Percentiles rank a stretch among this genome's conserved stretches.
Conservation (phyloP, 164 flowering plant genomes). For the Akebia trifoliata region DNA sequence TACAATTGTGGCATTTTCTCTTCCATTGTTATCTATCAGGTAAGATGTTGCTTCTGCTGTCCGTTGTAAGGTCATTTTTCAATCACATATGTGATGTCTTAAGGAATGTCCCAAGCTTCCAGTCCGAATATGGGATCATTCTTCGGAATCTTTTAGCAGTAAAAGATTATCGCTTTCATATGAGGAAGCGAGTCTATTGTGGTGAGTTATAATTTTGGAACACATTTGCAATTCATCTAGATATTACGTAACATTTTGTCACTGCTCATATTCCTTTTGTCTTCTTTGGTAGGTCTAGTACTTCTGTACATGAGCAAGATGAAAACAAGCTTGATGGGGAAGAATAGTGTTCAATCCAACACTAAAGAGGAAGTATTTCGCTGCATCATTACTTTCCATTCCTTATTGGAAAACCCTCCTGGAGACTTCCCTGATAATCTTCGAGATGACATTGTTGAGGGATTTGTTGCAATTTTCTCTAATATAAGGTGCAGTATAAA, state of each 20-base stretch:
- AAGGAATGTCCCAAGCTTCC: constrained; percentile 70
- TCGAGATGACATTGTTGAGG: constrained; percentile 55
- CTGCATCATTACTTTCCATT: constrained; percentile 64
- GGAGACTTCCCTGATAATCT: constrained; percentile 74
- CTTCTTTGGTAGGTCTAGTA: constrained; percentile 47
- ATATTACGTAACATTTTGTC: background rate
- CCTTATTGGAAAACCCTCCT: constrained; percentile 86
- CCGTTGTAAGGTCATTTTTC: constrained; percentile 64
- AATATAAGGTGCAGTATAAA: constrained; percentile 43
- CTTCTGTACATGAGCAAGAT: constrained; percentile 61
- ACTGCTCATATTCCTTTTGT: background rate
- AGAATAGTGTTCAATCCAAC: constrained; percentile 30
- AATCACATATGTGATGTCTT: constrained; percentile 70
- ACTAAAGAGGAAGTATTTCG: constrained; percentile 73
- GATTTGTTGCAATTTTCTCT: constrained; percentile 55
- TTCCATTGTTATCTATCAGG: constrained; percentile 34
- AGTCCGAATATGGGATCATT: constrained; percentile 74
- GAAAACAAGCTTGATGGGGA: constrained; percentile 38
- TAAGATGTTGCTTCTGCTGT: constrained; percentile 35
- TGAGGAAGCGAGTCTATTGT: constrained; percentile 62
- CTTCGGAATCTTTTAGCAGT: constrained; percentile 67
- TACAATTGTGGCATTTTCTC: background rate
- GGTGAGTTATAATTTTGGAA: constrained; percentile 42
- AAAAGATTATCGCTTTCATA: constrained; percentile 64
- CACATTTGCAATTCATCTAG: background rate